Percentiles rank a stretch among this genome's conserved stretches.
These are phyloP conservation scores for Chenopodium suecicum DNA, from an alignment of 148 eudicot species.

Conservation along the genomic window DNA sequence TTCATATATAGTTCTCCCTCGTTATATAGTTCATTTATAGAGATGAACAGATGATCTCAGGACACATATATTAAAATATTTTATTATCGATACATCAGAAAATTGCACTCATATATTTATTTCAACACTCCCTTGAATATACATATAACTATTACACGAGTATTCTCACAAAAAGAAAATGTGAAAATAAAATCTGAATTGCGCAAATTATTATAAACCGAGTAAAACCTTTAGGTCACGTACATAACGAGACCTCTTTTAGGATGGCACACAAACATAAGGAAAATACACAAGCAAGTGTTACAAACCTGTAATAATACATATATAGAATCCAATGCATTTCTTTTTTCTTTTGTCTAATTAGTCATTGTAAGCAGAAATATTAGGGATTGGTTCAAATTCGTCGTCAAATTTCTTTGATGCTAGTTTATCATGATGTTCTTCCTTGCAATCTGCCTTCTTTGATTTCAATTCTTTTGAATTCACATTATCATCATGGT, in stretches of 20 bases:
- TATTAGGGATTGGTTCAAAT: conserved; percentile 2
- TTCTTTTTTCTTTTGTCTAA: neutral
- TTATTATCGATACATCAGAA: too few species aligned
- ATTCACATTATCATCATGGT: neutral
- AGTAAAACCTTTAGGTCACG: too few species aligned
- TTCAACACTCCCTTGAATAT: too few species aligned
- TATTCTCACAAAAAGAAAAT: too few species aligned
- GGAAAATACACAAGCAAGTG: neutral
- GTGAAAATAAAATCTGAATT: neutral
- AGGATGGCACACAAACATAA: neutral
- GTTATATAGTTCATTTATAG: too few species aligned
- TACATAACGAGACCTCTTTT: neutral
- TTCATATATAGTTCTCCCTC: too few species aligned
- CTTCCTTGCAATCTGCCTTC: neutral
- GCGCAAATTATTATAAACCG: too few species aligned
- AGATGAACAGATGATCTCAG: too few species aligned
- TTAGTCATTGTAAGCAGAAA: conserved; percentile 1
- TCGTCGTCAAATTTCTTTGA: conserved; percentile 9
- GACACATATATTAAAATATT: too few species aligned
- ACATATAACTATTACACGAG: too few species aligned
- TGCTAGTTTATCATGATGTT: neutral
- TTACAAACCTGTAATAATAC: neutral
- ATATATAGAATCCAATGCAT: neutral
- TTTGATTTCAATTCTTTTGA: neutral
- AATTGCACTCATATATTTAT: too few species aligned